phyloP scores from a whole-genome alignment of 1,284 basidiomycete genomes.

The Austroboletus niveus region DNA sequence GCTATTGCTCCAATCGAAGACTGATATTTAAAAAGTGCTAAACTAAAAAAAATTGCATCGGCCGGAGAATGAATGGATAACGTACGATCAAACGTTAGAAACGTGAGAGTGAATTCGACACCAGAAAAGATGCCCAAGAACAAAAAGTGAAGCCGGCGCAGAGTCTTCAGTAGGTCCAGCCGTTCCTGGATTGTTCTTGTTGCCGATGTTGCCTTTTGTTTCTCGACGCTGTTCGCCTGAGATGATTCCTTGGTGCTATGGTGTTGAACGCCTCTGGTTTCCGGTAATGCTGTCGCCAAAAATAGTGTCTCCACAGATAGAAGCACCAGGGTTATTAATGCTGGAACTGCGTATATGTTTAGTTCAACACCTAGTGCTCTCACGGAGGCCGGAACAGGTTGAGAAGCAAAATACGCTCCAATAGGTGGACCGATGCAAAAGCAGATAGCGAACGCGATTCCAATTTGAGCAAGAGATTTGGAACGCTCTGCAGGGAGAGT shows the following conservation, averaged over 20 bases:
- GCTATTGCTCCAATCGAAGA: constrained; percentile 86
- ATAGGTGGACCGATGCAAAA: constrained; percentile 86
- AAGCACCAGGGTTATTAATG: constrained; percentile 71
- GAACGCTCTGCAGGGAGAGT: constrained; percentile 75
- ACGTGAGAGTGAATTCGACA: constrained; percentile 89
- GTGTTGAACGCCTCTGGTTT: constrained; percentile 60
- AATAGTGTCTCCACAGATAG: constrained; percentile 72
- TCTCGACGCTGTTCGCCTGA: constrained; percentile 14
- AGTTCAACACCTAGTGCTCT: constrained; percentile 62
- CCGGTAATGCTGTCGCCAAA: constrained; percentile 69
- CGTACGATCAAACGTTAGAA: constrained; percentile 84
- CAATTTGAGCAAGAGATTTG: constrained; percentile 85
- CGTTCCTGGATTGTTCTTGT: constrained; percentile 48
- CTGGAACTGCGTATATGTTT: constrained; percentile 86
- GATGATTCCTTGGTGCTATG: constrained; percentile 24
- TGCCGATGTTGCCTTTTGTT: constrained; percentile 19
- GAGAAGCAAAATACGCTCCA: constrained; percentile 77
- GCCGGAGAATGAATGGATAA: constrained; percentile 11
- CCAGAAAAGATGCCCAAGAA: constrained; percentile 90
- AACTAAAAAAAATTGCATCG: neutral
- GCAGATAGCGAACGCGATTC: constrained; percentile 91
- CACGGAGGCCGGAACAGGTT: constrained; percentile 58
- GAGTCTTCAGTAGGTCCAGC: constrained; percentile 47
- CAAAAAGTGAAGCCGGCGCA: constrained; percentile 72
- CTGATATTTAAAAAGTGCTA: constrained; percentile 33